Evolutionary conservation across 495 filamentous ascomycete species (phyloP).

Genomic region (Hypoxylon fuscum): DNA sequence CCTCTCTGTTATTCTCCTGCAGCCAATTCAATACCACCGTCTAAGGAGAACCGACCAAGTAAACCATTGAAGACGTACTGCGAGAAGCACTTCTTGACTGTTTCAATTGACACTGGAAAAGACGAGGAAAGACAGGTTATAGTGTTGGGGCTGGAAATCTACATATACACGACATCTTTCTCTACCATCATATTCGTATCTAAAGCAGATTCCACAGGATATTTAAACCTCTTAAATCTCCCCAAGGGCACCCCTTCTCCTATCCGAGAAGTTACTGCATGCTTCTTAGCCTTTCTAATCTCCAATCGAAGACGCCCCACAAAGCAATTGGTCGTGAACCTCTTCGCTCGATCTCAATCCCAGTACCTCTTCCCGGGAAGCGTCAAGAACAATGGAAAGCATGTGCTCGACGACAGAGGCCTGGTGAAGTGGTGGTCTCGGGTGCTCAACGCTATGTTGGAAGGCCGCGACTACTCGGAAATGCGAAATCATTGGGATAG

Average conservation of each 20-base stretch:
- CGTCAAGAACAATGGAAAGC: conserved; percentile 83
- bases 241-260: conserved; percentile 72
- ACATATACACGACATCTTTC: conserved; percentile 77
- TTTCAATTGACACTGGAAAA: conserved; percentile 64
- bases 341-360: conserved; percentile 91
- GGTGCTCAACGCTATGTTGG: conserved; percentile 78
- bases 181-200: conserved; percentile 91
- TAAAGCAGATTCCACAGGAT: conserved; percentile 96
- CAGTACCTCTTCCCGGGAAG: conserved; percentile 97
- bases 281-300: conserved; percentile 80
- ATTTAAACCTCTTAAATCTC: conserved; percentile 71
- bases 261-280: conserved; percentile 72
- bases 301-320: conserved; percentile 69
- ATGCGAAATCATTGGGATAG: conserved; percentile 44
- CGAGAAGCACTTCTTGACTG: conserved; percentile 85
- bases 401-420: conserved; percentile 90
- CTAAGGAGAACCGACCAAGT: conserved; percentile 31
- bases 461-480: conserved; percentile 49
- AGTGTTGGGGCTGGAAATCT: conserved; percentile 64
- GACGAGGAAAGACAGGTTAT: conserved; percentile 42
- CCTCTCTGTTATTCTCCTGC: conserved; percentile 85
- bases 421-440: conserved; percentile 96
- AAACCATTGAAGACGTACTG: conserved; percentile 71
- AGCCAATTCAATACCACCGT: conserved; percentile 51
- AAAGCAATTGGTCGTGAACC: conserved; percentile 81